Conservation (phyloP, 306 rosid genomes). For the Trifolium subterraneum region DNA sequence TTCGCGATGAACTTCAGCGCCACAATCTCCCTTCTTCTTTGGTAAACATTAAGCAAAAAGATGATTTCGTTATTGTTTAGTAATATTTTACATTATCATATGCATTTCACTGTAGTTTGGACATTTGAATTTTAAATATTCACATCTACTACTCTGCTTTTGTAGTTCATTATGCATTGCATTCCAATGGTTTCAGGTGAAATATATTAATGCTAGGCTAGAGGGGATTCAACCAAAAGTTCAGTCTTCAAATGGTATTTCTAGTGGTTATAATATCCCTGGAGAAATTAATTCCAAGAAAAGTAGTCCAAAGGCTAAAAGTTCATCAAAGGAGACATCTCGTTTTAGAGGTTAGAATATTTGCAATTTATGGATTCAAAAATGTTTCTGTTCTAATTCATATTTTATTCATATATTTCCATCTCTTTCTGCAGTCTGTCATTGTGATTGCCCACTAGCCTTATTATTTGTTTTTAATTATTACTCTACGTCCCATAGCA, state of each 20-base stretch:
- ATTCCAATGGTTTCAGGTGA: constrained; percentile 65
- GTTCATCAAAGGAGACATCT: constrained; percentile 79
- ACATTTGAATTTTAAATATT: constrained; percentile 31
- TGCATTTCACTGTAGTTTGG: constrained; percentile 33
- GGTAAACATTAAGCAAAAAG: constrained; percentile 56
- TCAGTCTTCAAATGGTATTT: constrained; percentile 70
- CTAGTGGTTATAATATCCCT: constrained; percentile 62
- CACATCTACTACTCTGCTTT: constrained; percentile 24
- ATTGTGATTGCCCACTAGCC: constrained; percentile 25
- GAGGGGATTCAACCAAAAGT: constrained; percentile 92
- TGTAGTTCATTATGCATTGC: constrained; percentile 14
- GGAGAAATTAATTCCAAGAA: constrained; percentile 83
- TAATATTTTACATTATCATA: constrained; percentile 3
- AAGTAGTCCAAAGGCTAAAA: constrained; percentile 92
- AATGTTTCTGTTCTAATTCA: constrained; percentile 26
- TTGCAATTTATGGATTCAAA: constrained; percentile 34
- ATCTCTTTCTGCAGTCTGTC: constrained; percentile 18
- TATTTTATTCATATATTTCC: constrained; percentile 21
- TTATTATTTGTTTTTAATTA: constrained; percentile 5
- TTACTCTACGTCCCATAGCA: neutral
- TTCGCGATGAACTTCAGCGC: constrained; percentile 94
- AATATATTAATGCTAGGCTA: constrained; percentile 91
- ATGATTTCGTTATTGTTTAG: constrained; percentile 31
- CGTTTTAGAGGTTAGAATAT: constrained; percentile 83
- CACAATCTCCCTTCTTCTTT: constrained; percentile 81